Evolutionary conservation across 495 filamentous ascomycete species (phyloP).

Genomic region (Xylaria nigripes): DNA sequence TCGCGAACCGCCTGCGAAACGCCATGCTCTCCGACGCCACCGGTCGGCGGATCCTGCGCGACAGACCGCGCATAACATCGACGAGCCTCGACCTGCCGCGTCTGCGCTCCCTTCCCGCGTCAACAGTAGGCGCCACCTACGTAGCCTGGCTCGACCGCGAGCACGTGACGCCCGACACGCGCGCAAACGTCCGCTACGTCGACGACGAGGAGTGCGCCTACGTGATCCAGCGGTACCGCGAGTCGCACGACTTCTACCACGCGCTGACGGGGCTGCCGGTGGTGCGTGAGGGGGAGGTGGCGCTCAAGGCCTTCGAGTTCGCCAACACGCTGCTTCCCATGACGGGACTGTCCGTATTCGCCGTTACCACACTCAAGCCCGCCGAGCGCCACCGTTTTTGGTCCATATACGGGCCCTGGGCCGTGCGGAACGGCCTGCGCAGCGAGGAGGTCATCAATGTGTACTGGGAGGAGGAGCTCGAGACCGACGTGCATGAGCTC

Average conservation of each 20-base stretch:
- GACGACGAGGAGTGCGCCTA: conserved; percentile 94
- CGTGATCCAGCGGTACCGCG: conserved; percentile 96
- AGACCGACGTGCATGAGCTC: conserved; percentile 72
- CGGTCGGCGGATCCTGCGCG: conserved; percentile 83
- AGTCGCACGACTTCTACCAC: conserved; percentile 98
- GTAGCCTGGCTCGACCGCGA: conserved; percentile 83
- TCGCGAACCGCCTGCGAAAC: conserved; percentile 84
- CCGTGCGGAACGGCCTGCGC: conserved; percentile 67
- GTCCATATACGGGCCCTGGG: conserved; percentile 79
- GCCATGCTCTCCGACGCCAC: conserved; percentile 81
- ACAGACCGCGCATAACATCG: conserved; percentile 82
- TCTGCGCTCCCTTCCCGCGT: conserved; percentile 62
- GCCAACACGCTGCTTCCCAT: conserved; percentile 89
- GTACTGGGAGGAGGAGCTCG: conserved; percentile 94
- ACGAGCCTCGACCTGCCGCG: conserved; percentile 59
- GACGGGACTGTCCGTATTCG: conserved; percentile 65
- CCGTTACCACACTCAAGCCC: conserved; percentile 67
- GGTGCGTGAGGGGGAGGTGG: conserved; percentile 89
- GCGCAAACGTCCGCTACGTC: conserved; percentile 73
- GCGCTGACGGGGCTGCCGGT: conserved; percentile 85
- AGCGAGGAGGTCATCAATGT: conserved; percentile 87
- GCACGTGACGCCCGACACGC: conserved; percentile 85
- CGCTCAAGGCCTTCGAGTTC: conserved; percentile 94
- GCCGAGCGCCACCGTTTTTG: conserved; percentile 67
- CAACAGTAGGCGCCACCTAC: conserved; percentile 80